phyloP scores from a whole-genome alignment of 441 rosid genomes.

The Syzygium malaccense region DNA sequence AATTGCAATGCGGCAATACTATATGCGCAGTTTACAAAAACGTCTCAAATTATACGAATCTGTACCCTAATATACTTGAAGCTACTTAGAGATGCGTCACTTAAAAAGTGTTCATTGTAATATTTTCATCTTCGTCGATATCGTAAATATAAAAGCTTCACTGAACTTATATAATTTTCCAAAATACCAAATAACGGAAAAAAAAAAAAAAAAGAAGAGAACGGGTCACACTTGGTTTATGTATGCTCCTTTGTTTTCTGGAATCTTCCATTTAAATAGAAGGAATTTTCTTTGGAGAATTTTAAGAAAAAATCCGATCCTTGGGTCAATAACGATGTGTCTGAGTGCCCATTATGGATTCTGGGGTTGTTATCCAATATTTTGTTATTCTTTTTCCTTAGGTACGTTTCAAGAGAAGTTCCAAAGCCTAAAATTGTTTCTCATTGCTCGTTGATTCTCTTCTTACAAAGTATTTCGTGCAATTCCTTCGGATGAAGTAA shows the following conservation, averaged over 20 bases:
- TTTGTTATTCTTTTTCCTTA: neutral
- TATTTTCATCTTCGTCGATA: too few relatives aligned
- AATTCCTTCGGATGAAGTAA: slow-evolving; percentile 89
- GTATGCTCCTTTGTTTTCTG: too few relatives aligned
- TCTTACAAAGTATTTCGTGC: slow-evolving; percentile 68
- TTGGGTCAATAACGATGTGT: too few relatives aligned
- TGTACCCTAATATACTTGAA: neutral
- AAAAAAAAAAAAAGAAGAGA: too few relatives aligned
- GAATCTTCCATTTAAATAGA: too few relatives aligned
- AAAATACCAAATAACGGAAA: too few relatives aligned
- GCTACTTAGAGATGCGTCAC: too few relatives aligned
- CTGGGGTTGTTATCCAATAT: neutral
- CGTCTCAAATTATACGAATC: neutral
- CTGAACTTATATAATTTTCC: neutral
- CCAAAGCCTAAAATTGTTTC: neutral
- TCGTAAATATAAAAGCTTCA: neutral
- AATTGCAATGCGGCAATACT: neutral
- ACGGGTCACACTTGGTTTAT: too few relatives aligned
- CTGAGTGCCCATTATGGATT: too few relatives aligned
- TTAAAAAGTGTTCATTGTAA: neutral
- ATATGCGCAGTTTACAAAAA: neutral
- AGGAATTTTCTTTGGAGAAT: too few relatives aligned
- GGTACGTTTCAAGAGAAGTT: neutral
- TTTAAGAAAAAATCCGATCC: too few relatives aligned
- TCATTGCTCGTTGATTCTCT: neutral